These are phyloP conservation scores for Termitomyces sp. DNA, from an alignment of 768 basidiomycete genomes.

Conservation along the genomic window DNA sequence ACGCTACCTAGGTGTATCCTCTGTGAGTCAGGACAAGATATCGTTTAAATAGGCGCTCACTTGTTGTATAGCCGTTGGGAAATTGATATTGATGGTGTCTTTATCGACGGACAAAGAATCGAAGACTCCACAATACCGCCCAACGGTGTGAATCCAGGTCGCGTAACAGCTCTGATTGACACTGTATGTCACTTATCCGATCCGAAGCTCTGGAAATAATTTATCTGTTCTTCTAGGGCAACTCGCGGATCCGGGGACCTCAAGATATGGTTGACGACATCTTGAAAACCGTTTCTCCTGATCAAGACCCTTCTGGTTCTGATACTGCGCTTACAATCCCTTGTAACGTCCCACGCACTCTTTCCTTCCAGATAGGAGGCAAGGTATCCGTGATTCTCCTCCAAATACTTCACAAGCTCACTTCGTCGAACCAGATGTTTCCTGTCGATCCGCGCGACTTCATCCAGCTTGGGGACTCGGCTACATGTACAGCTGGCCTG, in stretches of 20 bases:
- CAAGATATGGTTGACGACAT: not conserved
- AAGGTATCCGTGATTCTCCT: not conserved
- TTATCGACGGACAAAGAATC: not conserved
- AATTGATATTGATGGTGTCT: not conserved
- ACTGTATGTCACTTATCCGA: not conserved
- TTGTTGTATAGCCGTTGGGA: not conserved
- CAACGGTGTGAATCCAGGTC: not conserved
- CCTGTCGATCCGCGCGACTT: not conserved
- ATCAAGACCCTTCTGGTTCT: not conserved
- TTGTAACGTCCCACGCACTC: not conserved
- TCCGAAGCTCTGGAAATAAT: not conserved
- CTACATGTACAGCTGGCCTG: not conserved
- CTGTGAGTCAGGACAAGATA: not conserved
- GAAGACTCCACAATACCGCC: not conserved
- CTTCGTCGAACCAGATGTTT: not conserved
- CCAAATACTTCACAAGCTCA: not conserved
- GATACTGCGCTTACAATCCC: not conserved
- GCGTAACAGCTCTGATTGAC: not conserved
- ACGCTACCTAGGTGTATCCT: not conserved
- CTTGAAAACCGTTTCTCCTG: not conserved
- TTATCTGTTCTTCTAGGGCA: not conserved
- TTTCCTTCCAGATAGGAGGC: conserved; percentile 1
- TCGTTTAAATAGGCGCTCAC: not conserved
- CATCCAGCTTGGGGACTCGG: not conserved
- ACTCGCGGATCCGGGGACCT: not conserved